Percentiles rank a stretch among this genome's conserved stretches.
Conservation (phyloP, 495 filamentous ascomycete genomes). For the Ascodesmis nigricans region DNA sequence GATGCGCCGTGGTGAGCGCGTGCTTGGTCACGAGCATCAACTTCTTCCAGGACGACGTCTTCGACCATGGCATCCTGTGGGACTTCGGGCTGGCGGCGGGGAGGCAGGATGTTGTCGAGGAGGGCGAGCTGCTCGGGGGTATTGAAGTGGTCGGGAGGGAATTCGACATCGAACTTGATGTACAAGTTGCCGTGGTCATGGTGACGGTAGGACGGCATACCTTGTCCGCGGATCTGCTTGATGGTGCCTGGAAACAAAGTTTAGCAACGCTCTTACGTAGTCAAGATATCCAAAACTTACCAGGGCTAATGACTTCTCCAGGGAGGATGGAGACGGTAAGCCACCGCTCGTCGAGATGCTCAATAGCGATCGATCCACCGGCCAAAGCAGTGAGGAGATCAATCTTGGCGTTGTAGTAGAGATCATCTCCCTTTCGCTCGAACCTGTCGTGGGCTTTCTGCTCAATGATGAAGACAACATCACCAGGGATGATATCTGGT, state of each 20-base stretch:
- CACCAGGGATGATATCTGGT: slow-evolving; percentile 74
- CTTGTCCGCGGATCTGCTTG: slow-evolving; percentile 89
- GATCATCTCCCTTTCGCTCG: slow-evolving; percentile 85
- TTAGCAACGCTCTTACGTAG: too few species aligned
- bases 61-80: slow-evolving; percentile 56
- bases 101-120: slow-evolving; percentile 63
- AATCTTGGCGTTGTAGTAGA: slow-evolving; percentile 88
- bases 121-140: slow-evolving; percentile 32
- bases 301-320: slow-evolving; percentile 79
- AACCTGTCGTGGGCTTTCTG: slow-evolving; percentile 92
- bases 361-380: slow-evolving; percentile 68
- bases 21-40: slow-evolving; percentile 50
- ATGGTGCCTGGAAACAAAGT: slow-evolving; percentile 38
- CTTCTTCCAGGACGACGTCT: slow-evolving; percentile 59
- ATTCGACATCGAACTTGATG: slow-evolving; percentile 93
- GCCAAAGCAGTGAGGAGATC: slow-evolving; percentile 89
- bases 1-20: slow-evolving; percentile 31
- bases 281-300: slow-evolving; percentile 36
- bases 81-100: slow-evolving; percentile 34
- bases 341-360: slow-evolving; percentile 96
- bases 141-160: slow-evolving; percentile 52
- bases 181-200: slow-evolving; percentile 94
- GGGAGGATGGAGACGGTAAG: slow-evolving; percentile 73
- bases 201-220: slow-evolving; percentile 93
- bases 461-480: slow-evolving; percentile 94